A percentile compares a stretch with the other conserved stretches of the same genome.
Conservation (phyloP, 2,329 filamentous ascomycete species). For the Fusarium sp. region DNA sequence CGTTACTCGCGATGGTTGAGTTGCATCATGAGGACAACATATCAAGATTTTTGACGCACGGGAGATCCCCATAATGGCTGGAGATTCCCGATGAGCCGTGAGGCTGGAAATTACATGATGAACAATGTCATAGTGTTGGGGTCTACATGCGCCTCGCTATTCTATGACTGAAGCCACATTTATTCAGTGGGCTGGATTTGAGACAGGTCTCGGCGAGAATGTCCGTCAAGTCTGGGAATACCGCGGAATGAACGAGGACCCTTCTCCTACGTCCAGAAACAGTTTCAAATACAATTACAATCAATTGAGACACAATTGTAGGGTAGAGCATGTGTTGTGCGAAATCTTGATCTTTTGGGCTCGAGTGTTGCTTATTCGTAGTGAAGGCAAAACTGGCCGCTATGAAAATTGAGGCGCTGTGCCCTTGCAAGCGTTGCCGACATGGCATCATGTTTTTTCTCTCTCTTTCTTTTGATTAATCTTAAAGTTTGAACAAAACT, state of each 20-base stretch:
- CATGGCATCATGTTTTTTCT: no score
- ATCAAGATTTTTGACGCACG: not conserved
- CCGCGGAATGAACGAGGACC: not conserved
- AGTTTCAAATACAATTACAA: fast-evolving
- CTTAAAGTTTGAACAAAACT: no score
- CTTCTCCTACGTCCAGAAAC: not conserved
- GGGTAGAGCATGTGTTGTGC: not conserved
- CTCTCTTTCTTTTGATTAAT: no score
- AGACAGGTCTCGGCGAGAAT: slow-evolving; percentile 24
- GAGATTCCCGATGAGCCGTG: fast-evolving
- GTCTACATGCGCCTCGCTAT: not conserved
- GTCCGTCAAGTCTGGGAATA: slow-evolving; percentile 8
- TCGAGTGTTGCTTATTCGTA: not conserved
- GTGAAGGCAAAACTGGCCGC: not conserved
- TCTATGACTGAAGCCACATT: not conserved
- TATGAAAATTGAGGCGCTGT: no score
- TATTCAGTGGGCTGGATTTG: slow-evolving; percentile 8
- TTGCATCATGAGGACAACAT: not conserved
- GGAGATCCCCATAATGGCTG: not conserved
- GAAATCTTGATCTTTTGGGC: not conserved
- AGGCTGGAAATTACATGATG: not conserved
- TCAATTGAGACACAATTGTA: not conserved
- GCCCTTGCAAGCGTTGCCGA: no score
- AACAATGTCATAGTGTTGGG: not conserved
- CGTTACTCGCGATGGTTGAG: not conserved